A percentile compares a stretch with the other conserved stretches of the same genome.
Conservation (phyloP, 176 grass and related monocot species). For the Carex kokanica region DNA sequence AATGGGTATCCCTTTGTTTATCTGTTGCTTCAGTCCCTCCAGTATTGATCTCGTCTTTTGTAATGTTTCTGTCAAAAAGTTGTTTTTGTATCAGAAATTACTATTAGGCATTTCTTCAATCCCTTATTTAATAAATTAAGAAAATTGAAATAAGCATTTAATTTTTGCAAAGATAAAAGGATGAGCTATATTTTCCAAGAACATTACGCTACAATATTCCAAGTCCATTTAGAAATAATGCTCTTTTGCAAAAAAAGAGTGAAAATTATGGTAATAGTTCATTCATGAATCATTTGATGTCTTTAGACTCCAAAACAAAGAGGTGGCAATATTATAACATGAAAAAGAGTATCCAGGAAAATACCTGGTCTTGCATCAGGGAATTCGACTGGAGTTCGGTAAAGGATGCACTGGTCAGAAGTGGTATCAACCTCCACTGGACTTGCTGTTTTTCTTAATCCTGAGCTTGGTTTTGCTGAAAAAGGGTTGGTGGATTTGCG, state of each 20-base stretch:
- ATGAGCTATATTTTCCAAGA: background rate
- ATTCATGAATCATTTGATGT: background rate
- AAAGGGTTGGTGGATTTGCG: background rate
- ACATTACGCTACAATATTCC: background rate
- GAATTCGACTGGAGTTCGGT: slow-evolving; percentile 40
- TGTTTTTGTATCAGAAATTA: background rate
- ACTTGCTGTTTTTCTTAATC: slow-evolving; percentile 1
- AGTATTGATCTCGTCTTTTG: slow-evolving; percentile 58
- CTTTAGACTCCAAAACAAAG: background rate
- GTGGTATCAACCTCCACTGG: background rate
- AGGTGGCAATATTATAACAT: background rate
- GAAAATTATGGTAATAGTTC: background rate
- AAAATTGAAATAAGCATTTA: background rate
- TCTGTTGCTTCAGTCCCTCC: slow-evolving; percentile 59
- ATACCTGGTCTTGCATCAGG: slow-evolving; percentile 80
- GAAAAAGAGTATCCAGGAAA: background rate
- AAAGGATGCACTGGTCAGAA: slow-evolving; percentile 5
- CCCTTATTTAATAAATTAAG: background rate
- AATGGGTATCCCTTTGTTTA: slow-evolving; percentile 68
- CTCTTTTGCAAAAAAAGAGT: background rate
- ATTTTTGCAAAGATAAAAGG: slow-evolving; percentile 3
- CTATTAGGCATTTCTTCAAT: background rate
- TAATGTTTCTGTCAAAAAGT: slow-evolving; percentile 57
- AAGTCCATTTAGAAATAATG: slow-evolving; percentile 1
- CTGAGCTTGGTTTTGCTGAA: slow-evolving; percentile 7